Conservation (phyloP, 441 rosid species). For the Adansonia grandidieri region DNA sequence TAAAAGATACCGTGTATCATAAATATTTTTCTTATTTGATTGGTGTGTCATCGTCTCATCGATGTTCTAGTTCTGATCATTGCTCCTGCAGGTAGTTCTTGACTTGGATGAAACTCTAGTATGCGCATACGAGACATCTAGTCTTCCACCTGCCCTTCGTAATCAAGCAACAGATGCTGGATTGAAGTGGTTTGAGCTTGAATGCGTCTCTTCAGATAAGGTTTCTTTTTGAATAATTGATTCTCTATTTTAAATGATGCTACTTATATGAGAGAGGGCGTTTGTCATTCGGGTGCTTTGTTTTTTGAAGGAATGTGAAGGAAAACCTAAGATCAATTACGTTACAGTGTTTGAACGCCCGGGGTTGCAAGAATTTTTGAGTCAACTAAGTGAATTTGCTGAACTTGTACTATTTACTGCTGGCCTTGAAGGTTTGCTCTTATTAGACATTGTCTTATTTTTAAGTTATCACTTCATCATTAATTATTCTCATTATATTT, state of each 20-base stretch:
- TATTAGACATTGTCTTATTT: conserved; percentile 2
- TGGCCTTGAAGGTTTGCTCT: conserved; percentile 85
- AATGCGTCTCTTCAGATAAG: conserved; percentile 84
- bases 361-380: conserved; percentile 78
- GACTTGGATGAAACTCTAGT: conserved; percentile 95
- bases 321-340: conserved; percentile 77
- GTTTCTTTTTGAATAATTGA: conserved; percentile 40
- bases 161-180: conserved; percentile 77
- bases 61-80: conserved; percentile 28
- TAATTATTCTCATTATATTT: conserved; percentile 6
- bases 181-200: conserved; percentile 80
- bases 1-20: not conserved
- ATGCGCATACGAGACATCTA: conserved; percentile 83
- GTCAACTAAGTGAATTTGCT: conserved; percentile 73
- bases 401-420: conserved; percentile 93
- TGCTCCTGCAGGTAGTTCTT: conserved; percentile 66
- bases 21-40: not conserved
- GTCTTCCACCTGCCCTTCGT: conserved; percentile 61
- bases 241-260: conserved; percentile 12
- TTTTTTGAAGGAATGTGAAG: conserved; percentile 70
- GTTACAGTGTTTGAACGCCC: conserved; percentile 98
- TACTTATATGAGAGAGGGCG: not conserved
- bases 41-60: not conserved
- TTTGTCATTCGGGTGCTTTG: conserved; percentile 33
- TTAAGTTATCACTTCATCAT: not conserved